A percentile compares a stretch with the other conserved stretches of the same genome.
phyloP scores from a whole-genome alignment of 176 grass and related monocot genomes.

The Stipa capillata region DNA sequence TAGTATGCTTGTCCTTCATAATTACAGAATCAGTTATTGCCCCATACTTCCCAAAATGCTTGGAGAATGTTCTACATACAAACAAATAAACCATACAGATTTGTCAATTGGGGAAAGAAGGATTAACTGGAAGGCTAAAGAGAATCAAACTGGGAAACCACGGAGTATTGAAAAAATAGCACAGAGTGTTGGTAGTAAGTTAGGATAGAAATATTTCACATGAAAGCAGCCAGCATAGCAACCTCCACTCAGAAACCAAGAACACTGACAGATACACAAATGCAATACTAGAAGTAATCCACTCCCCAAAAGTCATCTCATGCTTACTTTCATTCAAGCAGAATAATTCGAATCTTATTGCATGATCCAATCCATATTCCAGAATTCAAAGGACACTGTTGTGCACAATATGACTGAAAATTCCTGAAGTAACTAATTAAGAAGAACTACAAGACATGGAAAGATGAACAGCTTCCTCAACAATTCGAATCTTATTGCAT shows the following conservation, averaged over 20 bases:
- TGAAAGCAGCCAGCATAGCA: neutral
- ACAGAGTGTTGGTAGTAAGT: neutral
- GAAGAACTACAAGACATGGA: neutral
- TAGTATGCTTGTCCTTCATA: constrained; percentile 99
- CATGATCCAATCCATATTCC: neutral
- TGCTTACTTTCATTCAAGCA: neutral
- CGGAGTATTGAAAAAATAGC: neutral
- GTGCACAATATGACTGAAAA: neutral
- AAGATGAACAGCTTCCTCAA: no score
- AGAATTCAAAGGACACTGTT: neutral
- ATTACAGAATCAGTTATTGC: constrained; percentile 97
- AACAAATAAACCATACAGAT: constrained; percentile 55
- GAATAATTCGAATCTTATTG: neutral
- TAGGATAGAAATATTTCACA: neutral
- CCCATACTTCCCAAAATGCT: constrained; percentile 97
- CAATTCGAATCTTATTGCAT: neutral
- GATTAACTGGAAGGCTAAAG: constrained; percentile 3
- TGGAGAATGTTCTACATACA: constrained; percentile 86
- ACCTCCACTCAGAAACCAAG: neutral
- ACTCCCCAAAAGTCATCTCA: neutral
- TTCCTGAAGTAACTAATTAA: neutral
- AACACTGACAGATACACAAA: neutral
- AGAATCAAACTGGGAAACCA: constrained; percentile 11
- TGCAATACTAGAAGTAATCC: neutral
- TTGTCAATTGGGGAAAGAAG: constrained; percentile 28